Conservation (phyloP, 73 alveolate genomes). For the Paramecium biaurelia region DNA sequence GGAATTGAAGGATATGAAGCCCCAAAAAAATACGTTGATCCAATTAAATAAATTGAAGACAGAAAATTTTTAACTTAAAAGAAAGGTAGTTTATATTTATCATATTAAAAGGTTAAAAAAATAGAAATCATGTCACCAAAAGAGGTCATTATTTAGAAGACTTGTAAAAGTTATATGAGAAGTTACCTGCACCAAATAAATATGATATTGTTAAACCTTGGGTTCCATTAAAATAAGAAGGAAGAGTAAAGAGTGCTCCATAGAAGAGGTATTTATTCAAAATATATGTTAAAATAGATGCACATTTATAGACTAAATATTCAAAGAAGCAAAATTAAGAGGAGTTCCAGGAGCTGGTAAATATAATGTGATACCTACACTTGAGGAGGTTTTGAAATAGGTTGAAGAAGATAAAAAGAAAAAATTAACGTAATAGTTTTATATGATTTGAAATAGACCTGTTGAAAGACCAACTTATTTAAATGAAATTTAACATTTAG, state of each 20-base stretch:
- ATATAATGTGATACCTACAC: constrained; percentile 35
- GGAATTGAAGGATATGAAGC: constrained; percentile 66
- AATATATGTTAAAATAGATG: background rate
- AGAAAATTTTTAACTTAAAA: constrained; percentile 8
- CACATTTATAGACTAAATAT: constrained; percentile 57
- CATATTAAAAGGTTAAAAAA: constrained; percentile 35
- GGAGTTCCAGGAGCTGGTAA: constrained; percentile 58
- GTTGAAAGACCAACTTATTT: constrained; percentile 59
- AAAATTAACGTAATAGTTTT: constrained; percentile 5
- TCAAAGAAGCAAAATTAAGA: constrained; percentile 51
- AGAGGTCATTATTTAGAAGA: constrained; percentile 65
- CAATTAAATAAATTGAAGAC: constrained; percentile 37
- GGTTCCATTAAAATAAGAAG: constrained; percentile 21
- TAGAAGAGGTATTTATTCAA: background rate
- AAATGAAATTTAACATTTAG: constrained; percentile 45
- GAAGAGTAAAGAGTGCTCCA: constrained; percentile 40
- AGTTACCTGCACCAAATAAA: constrained; percentile 60
- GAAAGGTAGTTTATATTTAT: background rate
- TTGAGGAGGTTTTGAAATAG: constrained; percentile 33
- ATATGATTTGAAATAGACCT: background rate
- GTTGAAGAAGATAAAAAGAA: constrained; percentile 39
- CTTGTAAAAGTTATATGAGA: constrained; percentile 22
- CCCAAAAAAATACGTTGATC: constrained; percentile 63
- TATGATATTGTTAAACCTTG: constrained; percentile 40
- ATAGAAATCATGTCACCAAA: constrained; percentile 47